Evolutionary conservation across 441 rosid genomes (phyloP), one percentile per base, ranked within the genome.

Genomic region (Mallotus japonicus): DNA sequence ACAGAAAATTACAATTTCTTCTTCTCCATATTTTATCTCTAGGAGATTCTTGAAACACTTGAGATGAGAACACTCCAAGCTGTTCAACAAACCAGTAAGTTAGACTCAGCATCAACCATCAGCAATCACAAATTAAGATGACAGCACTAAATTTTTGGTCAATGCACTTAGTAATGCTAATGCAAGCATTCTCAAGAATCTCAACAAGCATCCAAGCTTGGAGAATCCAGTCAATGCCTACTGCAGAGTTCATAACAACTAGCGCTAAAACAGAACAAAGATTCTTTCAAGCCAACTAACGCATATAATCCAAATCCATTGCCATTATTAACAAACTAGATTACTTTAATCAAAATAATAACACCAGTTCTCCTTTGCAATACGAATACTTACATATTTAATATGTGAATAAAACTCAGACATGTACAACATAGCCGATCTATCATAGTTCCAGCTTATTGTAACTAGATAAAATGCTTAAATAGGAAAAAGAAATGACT

Each of bases 41-140:
- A 4, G 95, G 89, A 82, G 96, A 91, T 75, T 91, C 97, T 86
- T 91, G 96, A 82, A 95, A 89, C 53, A 95, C 96, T 76, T 92
- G 98, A 76, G 99, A 90, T 63, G 97, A 95, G 84, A 95, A 92
- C 34, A 91, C 95, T 78, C 99, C 99, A 32, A 95, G 99, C 99
- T 95, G 89, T 81, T 75, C 69, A 76, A 80, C 70, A 76, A 73
- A 78, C 51, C 56, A 14, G 54, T 57, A 72, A 50, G 72, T 75
- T 69, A 71, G 78, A 62, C 20, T 62, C 73, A 50, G 69, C 42
- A 53, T 72, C 11, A 57, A 53, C 49, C 73, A 74, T 62, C 55
- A 62, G 62, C 65, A 53, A 57, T 8, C 51, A 19, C 40, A 22
- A 62, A 42, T 60, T 56, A 64, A 62, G 65, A 69, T n/a, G 70